These are phyloP conservation scores for Penicillium sp. DNA, from an alignment of 2,329 filamentous ascomycete species.

Conservation along the genomic window DNA sequence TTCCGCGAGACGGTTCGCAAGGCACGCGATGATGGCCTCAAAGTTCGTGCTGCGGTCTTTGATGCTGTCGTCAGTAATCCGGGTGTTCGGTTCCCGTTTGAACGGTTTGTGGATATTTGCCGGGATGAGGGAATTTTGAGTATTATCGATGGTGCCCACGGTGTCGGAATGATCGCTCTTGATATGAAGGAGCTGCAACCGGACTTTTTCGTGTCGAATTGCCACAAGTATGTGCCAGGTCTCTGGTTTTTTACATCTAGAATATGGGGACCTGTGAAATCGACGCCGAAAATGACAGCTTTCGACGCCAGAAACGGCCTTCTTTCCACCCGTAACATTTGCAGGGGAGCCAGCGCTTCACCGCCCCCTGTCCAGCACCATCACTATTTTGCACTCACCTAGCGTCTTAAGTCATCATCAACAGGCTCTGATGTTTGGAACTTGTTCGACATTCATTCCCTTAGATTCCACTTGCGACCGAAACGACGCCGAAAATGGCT, in stretches of 20 bases:
- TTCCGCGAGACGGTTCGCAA: constrained; percentile 62
- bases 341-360: no score
- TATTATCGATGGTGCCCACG: constrained; percentile 81
- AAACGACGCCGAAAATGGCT: no score
- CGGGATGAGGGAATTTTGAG: constrained; percentile 67
- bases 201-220: constrained; percentile 86
- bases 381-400: no score
- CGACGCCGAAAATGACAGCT: no score
- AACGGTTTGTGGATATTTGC: constrained; percentile 65
- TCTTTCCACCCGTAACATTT: no score
- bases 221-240: constrained; percentile 63
- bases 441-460: no score
- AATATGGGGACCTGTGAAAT: no score
- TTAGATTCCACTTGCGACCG: no score
- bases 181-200: constrained; percentile 67
- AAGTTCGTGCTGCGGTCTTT: constrained; percentile 69
- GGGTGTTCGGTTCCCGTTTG: constrained; percentile 77
- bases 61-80: constrained; percentile 80
- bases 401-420: no score
- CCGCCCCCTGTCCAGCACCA: no score
- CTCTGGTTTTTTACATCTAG: background rate
- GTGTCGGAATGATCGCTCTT: constrained; percentile 74
- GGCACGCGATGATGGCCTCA: constrained; percentile 59
- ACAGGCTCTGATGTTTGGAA: no score
- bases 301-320: no score